These are phyloP conservation scores for Scenedesmus sp. DNA, from an alignment of 163 green algal genomes.

Conservation along the genomic window DNA sequence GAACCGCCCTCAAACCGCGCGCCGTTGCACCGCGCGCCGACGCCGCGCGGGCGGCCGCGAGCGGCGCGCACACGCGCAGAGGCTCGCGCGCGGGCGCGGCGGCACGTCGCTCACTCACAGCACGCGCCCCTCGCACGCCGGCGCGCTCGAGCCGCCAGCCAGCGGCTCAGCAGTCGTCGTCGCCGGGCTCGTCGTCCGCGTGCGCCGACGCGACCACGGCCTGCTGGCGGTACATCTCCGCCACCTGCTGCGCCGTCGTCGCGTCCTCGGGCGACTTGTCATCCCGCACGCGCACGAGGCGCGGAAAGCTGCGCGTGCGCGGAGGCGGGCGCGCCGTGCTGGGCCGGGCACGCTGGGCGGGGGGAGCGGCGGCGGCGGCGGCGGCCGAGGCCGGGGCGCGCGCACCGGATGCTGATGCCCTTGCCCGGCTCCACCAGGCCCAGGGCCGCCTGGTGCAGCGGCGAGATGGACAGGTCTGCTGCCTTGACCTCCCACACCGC, in stretches of 20 bases:
- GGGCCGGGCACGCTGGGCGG: background rate
- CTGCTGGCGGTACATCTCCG: conserved; percentile 50
- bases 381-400: too few species aligned
- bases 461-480: conserved; percentile 95
- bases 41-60: too few species aligned
- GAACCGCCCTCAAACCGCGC: too few species aligned
- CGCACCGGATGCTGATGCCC: conserved; percentile 88
- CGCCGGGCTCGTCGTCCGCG: conserved; percentile 2
- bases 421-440: conserved; percentile 88
- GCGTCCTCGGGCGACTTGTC: conserved; percentile 95
- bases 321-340: background rate
- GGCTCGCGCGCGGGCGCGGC: too few species aligned
- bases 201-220: conserved; percentile 31
- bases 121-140: too few species aligned
- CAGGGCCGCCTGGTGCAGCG: conserved; percentile 89
- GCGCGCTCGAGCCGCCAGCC: too few species aligned
- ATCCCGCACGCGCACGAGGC: conserved; percentile 88
- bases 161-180: background rate
- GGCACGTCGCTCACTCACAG: too few species aligned
- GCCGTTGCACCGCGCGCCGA: too few species aligned
- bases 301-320: conserved; percentile 72
- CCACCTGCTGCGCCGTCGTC: conserved; percentile 82
- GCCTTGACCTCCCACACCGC: conserved; percentile 98
- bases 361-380: too few species aligned
- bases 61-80: too few species aligned